Evolutionary conservation across 495 filamentous ascomycete genomes (phyloP).

Genomic region (Aspergillus ellipticus): DNA sequence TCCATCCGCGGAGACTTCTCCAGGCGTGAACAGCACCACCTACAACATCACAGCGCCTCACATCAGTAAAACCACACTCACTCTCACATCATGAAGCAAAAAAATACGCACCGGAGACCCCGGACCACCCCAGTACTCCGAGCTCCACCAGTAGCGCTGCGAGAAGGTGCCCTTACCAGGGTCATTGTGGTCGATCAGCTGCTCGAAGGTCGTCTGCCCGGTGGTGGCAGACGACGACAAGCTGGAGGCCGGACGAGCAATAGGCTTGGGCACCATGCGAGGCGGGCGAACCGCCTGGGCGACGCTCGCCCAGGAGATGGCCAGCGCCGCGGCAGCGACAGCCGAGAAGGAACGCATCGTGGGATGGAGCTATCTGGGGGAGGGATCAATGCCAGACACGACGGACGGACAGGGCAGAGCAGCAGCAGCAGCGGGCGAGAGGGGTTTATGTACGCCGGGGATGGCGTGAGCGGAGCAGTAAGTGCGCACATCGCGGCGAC

Average conservation of each 20-base stretch:
- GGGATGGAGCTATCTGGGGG: background rate
- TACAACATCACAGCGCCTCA: conserved; percentile 10
- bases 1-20: conserved; percentile 49
- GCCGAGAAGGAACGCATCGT: conserved; percentile 5
- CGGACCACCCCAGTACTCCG: conserved; percentile 47
- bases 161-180: conserved; percentile 51
- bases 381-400: no score
- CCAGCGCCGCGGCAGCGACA: background rate
- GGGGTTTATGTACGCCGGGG: no score
- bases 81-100: background rate
- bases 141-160: conserved; percentile 51
- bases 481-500: no score
- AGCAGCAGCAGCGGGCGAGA: no score
- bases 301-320: conserved; percentile 5
- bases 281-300: conserved; percentile 2
- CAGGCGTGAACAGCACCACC: conserved; percentile 55
- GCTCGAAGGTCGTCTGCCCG: conserved; percentile 40
- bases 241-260: conserved; percentile 1
- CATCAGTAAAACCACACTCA: conserved; percentile 4
- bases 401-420: no score
- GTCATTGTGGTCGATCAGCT: conserved; percentile 53
- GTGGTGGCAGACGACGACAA: background rate
- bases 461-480: no score
- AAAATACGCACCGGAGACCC: conserved; percentile 46
- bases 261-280: conserved; percentile 1